Conservation (phyloP, 805 yeast genomes). For the Ogataea corticis region DNA sequence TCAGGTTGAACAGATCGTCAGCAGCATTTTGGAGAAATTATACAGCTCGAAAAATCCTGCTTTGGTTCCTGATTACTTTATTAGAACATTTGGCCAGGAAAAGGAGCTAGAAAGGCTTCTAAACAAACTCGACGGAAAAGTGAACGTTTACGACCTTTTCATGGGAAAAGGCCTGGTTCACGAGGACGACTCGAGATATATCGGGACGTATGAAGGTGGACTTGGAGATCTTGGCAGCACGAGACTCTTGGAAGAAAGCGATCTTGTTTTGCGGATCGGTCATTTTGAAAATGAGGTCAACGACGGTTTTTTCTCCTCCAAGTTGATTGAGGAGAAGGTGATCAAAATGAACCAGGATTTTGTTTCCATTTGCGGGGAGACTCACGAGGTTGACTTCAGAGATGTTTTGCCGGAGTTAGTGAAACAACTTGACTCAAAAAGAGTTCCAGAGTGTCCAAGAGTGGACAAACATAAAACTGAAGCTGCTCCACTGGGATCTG, state of each 20-base stretch:
- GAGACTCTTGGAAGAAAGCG: slow-evolving; percentile 50
- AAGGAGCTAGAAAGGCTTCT: slow-evolving; percentile 33
- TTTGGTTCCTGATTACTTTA: slow-evolving; percentile 43
- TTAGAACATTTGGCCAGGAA: slow-evolving; percentile 39
- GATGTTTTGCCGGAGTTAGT: slow-evolving; percentile 37
- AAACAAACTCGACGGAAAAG: slow-evolving; percentile 32
- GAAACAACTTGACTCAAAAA: slow-evolving; percentile 34
- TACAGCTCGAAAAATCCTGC: slow-evolving; percentile 41
- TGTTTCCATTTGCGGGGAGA: slow-evolving; percentile 37
- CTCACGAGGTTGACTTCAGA: slow-evolving; percentile 36
- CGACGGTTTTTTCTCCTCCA: slow-evolving; percentile 56
- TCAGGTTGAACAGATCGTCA: slow-evolving; percentile 25
- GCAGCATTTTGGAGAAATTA: slow-evolving; percentile 36
- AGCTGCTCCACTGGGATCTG: slow-evolving; percentile 3
- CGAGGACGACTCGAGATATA: slow-evolving; percentile 41
- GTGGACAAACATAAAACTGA: neutral
- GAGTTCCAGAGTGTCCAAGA: slow-evolving; percentile 12
- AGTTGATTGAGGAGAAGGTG: slow-evolving; percentile 26
- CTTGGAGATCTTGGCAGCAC: slow-evolving; percentile 34
- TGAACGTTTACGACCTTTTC: slow-evolving; percentile 42
- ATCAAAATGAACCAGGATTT: slow-evolving; percentile 45
- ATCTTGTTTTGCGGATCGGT: slow-evolving; percentile 73
- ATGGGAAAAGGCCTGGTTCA: slow-evolving; percentile 42
- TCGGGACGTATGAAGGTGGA: slow-evolving; percentile 45
- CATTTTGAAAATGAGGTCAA: slow-evolving; percentile 63